Percentiles rank a stretch among this genome's conserved stretches.
These are phyloP conservation scores for Cylindrotheca closterium DNA, from an alignment of 108 stramenopile species.

Conservation along the genomic window DNA sequence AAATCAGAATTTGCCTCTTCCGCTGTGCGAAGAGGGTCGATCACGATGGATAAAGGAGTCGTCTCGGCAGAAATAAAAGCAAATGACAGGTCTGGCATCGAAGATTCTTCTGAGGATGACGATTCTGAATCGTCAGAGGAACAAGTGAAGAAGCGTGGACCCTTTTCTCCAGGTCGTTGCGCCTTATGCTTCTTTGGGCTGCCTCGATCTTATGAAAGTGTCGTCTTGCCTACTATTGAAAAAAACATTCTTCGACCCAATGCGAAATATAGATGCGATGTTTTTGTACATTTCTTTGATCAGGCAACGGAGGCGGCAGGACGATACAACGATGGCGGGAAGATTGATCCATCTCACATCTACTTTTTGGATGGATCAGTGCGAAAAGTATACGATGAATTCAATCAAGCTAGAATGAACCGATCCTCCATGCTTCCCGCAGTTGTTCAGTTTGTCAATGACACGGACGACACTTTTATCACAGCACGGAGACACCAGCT, in stretches of 20 bases:
- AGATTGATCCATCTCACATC: constrained; percentile 35
- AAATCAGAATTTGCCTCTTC: too few species aligned
- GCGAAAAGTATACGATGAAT: not conserved
- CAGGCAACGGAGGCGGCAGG: constrained; percentile 31
- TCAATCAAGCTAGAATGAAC: not conserved
- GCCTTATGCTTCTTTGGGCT: constrained; percentile 44
- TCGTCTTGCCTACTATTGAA: constrained; percentile 53
- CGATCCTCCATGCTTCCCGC: too few species aligned
- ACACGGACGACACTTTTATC: constrained; percentile 22
- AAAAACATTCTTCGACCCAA: constrained; percentile 48
- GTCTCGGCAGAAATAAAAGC: too few species aligned
- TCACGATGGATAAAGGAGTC: too few species aligned
- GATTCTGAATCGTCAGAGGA: too few species aligned
- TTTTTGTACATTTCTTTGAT: constrained; percentile 42
- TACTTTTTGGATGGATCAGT: constrained; percentile 37
- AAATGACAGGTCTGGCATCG: too few species aligned
- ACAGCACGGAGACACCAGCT: constrained; percentile 7
- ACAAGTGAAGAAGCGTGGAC: too few species aligned
- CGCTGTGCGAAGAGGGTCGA: too few species aligned
- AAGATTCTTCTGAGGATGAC: too few species aligned
- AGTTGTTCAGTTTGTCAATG: constrained; percentile 14
- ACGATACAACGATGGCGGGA: constrained; percentile 39
- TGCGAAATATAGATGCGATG: constrained; percentile 49
- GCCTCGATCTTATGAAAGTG: constrained; percentile 38
- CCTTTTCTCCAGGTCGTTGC: too few species aligned